Evolutionary conservation across 177 flowering plant species (phyloP).

Genomic region (Vitis hybrid): DNA sequence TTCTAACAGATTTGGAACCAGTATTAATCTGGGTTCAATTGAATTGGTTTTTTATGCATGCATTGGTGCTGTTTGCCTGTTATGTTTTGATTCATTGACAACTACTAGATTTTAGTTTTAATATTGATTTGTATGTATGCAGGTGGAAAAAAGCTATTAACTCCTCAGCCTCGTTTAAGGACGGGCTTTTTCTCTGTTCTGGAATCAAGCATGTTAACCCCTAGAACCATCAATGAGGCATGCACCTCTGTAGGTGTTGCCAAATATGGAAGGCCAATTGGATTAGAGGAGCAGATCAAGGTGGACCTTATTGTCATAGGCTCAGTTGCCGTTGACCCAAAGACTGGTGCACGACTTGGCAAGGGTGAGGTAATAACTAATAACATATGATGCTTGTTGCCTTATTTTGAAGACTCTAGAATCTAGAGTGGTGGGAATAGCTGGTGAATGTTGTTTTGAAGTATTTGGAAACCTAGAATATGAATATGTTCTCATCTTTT

Average conservation of each 20-base stretch:
- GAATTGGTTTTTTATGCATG: too few species aligned
- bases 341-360: constrained; percentile 88
- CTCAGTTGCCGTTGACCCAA: constrained; percentile 88
- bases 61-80: too few species aligned
- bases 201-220: constrained; percentile 44
- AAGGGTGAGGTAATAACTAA: constrained; percentile 79
- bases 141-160: constrained; percentile 79
- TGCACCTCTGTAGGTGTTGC: constrained; percentile 90
- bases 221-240: constrained; percentile 63
- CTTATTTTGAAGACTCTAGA: neutral
- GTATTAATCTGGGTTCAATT: too few species aligned
- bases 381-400: neutral
- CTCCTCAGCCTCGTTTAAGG: constrained; percentile 90
- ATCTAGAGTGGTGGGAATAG: neutral
- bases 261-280: constrained; percentile 79
- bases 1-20: too few species aligned
- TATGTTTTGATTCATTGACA: neutral
- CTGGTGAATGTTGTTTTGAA: neutral
- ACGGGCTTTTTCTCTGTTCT: constrained; percentile 86
- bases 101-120: neutral
- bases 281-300: constrained; percentile 73
- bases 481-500: neutral
- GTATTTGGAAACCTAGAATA: neutral
- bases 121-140: neutral
- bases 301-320: constrained; percentile 84